phyloP scores from a whole-genome alignment of 2,329 filamentous ascomycete genomes.

The Phialophora verrucosa region DNA sequence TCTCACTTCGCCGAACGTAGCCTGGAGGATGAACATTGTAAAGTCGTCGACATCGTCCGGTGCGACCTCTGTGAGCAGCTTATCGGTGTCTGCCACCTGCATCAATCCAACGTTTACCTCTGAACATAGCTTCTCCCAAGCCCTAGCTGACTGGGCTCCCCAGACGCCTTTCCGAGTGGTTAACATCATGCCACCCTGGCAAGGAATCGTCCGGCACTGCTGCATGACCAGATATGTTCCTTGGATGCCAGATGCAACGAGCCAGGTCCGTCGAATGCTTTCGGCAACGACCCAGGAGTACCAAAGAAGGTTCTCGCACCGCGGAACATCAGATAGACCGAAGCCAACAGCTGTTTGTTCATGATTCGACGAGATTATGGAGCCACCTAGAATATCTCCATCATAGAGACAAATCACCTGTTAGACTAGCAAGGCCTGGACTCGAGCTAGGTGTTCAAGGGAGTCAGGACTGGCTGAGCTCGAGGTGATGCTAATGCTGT shows the following conservation, averaged over 20 bases:
- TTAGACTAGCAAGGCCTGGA: conserved; percentile 58
- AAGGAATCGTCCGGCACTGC: conserved; percentile 26
- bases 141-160: conserved; percentile 34
- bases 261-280: conserved; percentile 39
- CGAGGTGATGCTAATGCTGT: no score
- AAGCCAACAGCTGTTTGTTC: conserved; percentile 1
- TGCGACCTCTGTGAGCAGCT: background rate
- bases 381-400: conserved; percentile 49
- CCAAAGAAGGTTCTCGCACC: conserved; percentile 24
- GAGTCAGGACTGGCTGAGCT: no score
- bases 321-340: background rate
- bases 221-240: conserved; percentile 31
- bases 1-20: background rate
- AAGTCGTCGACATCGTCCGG: conserved; percentile 14
- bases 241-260: conserved; percentile 25
- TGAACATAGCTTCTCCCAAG: conserved; percentile 22
- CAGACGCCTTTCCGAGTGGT: conserved; percentile 37
- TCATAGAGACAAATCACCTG: conserved; percentile 59
- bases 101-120: conserved; percentile 4
- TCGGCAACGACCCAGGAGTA: conserved; percentile 39
- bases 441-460: conserved; percentile 49
- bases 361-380: conserved; percentile 15
- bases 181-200: conserved; percentile 38
- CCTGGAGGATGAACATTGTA: background rate
- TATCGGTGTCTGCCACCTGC: background rate